Conservation (phyloP, 2,329 filamentous ascomycete species). For the Tothia fuscella region DNA sequence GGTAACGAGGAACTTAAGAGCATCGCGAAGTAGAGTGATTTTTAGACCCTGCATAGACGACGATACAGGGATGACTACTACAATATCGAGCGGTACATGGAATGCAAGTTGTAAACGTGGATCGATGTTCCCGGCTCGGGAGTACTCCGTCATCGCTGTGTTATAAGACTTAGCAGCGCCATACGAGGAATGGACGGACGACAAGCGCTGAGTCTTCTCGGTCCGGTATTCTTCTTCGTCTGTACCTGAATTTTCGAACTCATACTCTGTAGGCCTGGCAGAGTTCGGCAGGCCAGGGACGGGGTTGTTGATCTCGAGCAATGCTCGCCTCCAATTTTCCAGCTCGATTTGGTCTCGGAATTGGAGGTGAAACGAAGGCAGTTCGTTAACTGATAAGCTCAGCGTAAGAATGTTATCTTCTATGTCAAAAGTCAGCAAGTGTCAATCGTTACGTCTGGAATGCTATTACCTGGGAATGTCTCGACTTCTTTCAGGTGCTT, state of each 20-base stretch:
- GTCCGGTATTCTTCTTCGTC: slow-evolving; percentile 78
- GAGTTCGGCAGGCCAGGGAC: slow-evolving; percentile 41
- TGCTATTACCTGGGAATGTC: slow-evolving; percentile 32
- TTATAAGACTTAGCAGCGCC: slow-evolving; percentile 71
- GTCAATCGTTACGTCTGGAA: background rate
- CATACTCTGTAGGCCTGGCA: slow-evolving; percentile 59
- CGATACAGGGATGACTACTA: slow-evolving; percentile 92
- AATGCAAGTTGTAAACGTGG: slow-evolving; percentile 43
- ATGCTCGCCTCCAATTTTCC: slow-evolving; percentile 79
- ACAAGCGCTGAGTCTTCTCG: slow-evolving; percentile 52
- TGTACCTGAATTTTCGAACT: slow-evolving; percentile 67
- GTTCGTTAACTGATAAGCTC: slow-evolving; percentile 78
- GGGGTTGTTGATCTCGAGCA: slow-evolving; percentile 69
- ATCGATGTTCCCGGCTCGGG: slow-evolving; percentile 31
- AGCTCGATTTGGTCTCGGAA: slow-evolving; percentile 77
- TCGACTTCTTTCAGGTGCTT: slow-evolving; percentile 94
- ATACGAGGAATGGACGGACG: slow-evolving; percentile 73
- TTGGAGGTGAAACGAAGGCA: slow-evolving; percentile 86
- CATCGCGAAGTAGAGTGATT: slow-evolving; percentile 85
- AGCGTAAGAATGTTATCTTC: slow-evolving; percentile 82
- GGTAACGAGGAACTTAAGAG: slow-evolving; percentile 81
- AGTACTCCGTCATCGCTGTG: slow-evolving; percentile 85
- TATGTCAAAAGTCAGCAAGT: slow-evolving; percentile 17
- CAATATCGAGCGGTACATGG: slow-evolving; percentile 88
- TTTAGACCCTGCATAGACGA: slow-evolving; percentile 99